These are phyloP conservation scores for Colletotrichum graminicola DNA, from an alignment of 2,329 filamentous ascomycete genomes.

Conservation along the genomic window DNA sequence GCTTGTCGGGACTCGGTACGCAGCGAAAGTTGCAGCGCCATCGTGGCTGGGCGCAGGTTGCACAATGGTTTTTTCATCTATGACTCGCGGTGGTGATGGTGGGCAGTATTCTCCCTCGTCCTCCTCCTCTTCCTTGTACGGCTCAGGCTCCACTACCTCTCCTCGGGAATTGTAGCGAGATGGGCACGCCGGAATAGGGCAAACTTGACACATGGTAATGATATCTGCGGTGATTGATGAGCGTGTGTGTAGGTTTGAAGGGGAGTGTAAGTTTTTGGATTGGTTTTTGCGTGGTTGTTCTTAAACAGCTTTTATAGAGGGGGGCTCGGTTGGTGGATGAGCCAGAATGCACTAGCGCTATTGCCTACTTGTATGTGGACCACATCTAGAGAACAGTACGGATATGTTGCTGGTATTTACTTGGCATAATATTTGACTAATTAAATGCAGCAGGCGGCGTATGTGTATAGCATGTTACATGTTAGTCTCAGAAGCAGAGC, in stretches of 20 bases:
- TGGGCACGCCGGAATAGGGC: not conserved
- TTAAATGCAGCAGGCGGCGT: too few species aligned
- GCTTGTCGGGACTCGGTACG: too few species aligned
- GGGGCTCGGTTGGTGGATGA: not conserved
- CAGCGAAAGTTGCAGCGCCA: too few species aligned
- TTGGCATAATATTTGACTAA: too few species aligned
- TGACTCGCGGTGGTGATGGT: too few species aligned
- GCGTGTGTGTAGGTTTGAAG: not conserved
- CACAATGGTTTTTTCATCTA: too few species aligned
- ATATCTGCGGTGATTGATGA: not conserved
- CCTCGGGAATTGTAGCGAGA: not conserved
- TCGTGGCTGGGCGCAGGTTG: too few species aligned
- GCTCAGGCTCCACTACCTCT: not conserved
- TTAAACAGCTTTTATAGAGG: not conserved
- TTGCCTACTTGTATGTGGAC: not conserved
- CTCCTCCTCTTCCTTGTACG: not conserved
- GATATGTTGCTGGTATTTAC: too few species aligned
- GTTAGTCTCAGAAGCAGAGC: too few species aligned
- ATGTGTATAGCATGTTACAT: too few species aligned
- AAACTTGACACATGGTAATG: not conserved
- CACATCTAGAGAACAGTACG: too few species aligned
- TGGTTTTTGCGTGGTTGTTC: not conserved
- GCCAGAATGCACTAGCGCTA: not conserved
- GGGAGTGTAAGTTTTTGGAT: too few species aligned
- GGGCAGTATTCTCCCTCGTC: not conserved